Evolutionary conservation across 2,329 filamentous ascomycete species (phyloP).

Genomic region (Exophiala dermatitidis): DNA sequence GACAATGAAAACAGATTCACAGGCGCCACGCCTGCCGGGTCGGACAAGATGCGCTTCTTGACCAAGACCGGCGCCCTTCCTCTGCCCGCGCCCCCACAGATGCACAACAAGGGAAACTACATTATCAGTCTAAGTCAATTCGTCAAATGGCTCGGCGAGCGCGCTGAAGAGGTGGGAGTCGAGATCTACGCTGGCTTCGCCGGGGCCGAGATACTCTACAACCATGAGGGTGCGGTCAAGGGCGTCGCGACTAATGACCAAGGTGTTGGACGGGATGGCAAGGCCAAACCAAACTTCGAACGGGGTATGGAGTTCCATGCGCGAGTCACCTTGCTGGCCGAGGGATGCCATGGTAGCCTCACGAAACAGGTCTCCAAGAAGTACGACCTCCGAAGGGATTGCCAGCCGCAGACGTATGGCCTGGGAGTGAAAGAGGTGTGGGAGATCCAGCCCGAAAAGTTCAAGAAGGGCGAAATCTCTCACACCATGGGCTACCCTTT

Average conservation of each 20-base stretch:
- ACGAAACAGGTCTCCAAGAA: conserved; percentile 93
- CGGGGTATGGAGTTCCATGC: conserved; percentile 98
- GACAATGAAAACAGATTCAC: conserved; percentile 83
- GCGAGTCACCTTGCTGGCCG: conserved; percentile 79
- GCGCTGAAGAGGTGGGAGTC: conserved; percentile 92
- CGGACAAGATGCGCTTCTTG: conserved; percentile 88
- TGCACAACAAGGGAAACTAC: conserved; percentile 97
- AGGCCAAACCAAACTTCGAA: conserved; percentile 84
- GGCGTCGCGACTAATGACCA: conserved; percentile 96
- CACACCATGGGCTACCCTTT: conserved; percentile 93
- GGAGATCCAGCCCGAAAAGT: conserved; percentile 91
- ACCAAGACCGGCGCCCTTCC: conserved; percentile 73
- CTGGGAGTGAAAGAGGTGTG: conserved; percentile 94
- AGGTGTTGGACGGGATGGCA: conserved; percentile 72
- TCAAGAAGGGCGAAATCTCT: conserved; percentile 72
- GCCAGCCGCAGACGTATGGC: conserved; percentile 90
- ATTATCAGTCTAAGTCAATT: conserved; percentile 95
- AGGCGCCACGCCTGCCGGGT: conserved; percentile 72
- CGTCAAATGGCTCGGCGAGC: conserved; percentile 88
- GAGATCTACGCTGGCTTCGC: conserved; percentile 96
- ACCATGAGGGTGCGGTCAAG: conserved; percentile 75
- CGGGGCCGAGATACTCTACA: conserved; percentile 85
- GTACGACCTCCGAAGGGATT: conserved; percentile 80
- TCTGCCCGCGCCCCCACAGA: conserved; percentile 84
- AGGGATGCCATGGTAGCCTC: conserved; percentile 92